Conservation (phyloP, 2,329 filamentous ascomycete genomes). For the Westerdykella aurantiaca region DNA sequence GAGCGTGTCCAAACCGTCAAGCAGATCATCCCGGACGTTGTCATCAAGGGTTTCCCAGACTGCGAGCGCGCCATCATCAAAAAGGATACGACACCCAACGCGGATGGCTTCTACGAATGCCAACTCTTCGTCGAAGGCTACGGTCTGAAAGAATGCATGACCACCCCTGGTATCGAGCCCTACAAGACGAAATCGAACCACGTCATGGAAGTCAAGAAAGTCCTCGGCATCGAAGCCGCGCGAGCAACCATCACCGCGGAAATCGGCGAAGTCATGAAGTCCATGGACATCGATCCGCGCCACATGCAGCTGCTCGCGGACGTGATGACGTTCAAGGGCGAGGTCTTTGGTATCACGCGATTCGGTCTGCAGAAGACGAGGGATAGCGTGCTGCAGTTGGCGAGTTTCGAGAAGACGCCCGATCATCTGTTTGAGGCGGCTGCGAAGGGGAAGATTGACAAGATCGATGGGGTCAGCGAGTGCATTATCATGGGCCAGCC, state of each 20-base stretch:
- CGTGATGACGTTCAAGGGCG: constrained; percentile 98
- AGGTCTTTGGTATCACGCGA: constrained; percentile 91
- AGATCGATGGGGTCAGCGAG: constrained; percentile 88
- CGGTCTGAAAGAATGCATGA: constrained; percentile 83
- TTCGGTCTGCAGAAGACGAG: constrained; percentile 96
- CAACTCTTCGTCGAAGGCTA: constrained; percentile 83
- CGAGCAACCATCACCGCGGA: constrained; percentile 82
- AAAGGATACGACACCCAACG: constrained; percentile 62
- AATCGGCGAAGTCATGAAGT: constrained; percentile 82
- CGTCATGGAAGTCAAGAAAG: constrained; percentile 79
- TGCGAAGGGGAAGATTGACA: constrained; percentile 83
- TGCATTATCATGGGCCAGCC: constrained; percentile 98
- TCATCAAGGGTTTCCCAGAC: constrained; percentile 84
- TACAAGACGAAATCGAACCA: constrained; percentile 71
- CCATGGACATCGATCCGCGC: constrained; percentile 93
- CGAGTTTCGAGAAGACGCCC: constrained; percentile 95
- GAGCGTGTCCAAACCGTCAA: constrained; percentile 80
- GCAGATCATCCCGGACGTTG: constrained; percentile 71
- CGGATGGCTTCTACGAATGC: constrained; percentile 55
- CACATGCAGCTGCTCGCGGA: constrained; percentile 97
- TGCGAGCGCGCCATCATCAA: constrained; percentile 84
- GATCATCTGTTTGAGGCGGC: constrained; percentile 96
- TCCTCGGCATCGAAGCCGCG: constrained; percentile 93
- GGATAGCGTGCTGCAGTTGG: constrained; percentile 87
- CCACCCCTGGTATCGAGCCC: constrained; percentile 82